Evolutionary conservation across 2,329 filamentous ascomycete species (phyloP).

Genomic region (Colletotrichum sp.): DNA sequence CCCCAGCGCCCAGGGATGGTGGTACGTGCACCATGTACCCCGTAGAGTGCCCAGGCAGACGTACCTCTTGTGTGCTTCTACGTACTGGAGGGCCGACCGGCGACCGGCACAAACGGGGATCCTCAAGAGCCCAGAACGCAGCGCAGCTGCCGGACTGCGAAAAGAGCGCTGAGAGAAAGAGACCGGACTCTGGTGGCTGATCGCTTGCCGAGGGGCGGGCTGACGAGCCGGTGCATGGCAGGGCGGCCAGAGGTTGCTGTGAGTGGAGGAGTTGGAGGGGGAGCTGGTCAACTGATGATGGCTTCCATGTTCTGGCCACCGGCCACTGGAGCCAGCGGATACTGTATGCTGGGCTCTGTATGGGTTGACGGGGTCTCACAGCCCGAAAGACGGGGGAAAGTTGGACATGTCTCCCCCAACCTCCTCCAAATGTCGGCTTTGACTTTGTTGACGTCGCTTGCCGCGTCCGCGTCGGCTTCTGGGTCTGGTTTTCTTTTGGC

Average conservation of each 20-base stretch:
- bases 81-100: not conserved
- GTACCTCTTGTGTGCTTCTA: not conserved
- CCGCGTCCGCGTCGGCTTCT: not conserved
- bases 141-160: not conserved
- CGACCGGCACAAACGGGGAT: not conserved
- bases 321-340: not conserved
- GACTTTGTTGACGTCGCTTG: not conserved
- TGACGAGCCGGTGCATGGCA: not conserved
- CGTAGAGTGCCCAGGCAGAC: not conserved
- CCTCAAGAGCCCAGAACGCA: not conserved
- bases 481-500: not conserved
- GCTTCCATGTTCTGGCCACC: not conserved
- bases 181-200: not conserved
- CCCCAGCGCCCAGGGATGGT: not conserved
- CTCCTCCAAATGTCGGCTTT: conserved; percentile 3
- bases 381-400: not conserved
- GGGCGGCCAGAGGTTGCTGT: not conserved
- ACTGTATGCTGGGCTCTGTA: not conserved
- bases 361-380: not conserved
- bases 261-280: not conserved
- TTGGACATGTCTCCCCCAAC: not conserved
- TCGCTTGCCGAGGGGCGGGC: not conserved
- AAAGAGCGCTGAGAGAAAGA: not conserved
- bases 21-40: not conserved
- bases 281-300: not conserved